A percentile compares a stretch with the other conserved stretches of the same genome.
These are phyloP conservation scores for Pluteus cervinus DNA, from an alignment of 768 basidiomycete species.

Conservation along the genomic window DNA sequence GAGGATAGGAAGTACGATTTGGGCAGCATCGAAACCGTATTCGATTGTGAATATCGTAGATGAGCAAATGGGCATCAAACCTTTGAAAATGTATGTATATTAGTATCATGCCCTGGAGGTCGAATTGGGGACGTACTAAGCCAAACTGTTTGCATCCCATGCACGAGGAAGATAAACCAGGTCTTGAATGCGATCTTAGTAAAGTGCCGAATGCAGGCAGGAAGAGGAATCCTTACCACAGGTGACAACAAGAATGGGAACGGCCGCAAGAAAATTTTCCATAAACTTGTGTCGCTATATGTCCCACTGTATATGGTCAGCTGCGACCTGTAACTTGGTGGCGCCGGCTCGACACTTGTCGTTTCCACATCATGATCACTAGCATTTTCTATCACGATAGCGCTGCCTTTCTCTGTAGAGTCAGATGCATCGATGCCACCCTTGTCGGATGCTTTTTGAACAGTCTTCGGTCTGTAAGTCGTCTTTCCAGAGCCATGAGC, in stretches of 20 bases:
- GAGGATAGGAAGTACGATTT: slow-evolving; percentile 23
- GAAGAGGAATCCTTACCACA: slow-evolving; percentile 21
- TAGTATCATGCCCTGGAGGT: neutral
- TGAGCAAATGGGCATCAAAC: slow-evolving; percentile 36
- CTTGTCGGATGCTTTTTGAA: slow-evolving; percentile 9
- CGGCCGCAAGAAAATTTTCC: slow-evolving; percentile 32
- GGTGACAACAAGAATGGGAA: slow-evolving; percentile 38
- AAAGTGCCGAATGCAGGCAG: neutral
- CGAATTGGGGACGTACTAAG: slow-evolving; percentile 22
- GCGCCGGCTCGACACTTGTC: slow-evolving; percentile 7
- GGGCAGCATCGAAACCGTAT: slow-evolving; percentile 33
- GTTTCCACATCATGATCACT: no score
- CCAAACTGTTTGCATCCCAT: slow-evolving; percentile 40
- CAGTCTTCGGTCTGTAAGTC: no score
- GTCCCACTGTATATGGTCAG: slow-evolving; percentile 31
- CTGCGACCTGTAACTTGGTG: slow-evolving; percentile 25
- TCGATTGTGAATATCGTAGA: slow-evolving; percentile 39
- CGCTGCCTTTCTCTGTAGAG: no score
- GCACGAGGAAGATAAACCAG: slow-evolving; percentile 30
- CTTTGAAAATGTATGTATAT: slow-evolving; percentile 12
- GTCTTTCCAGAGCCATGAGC: no score
- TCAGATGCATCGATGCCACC: slow-evolving; percentile 13
- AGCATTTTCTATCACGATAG: no score
- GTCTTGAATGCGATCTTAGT: slow-evolving; percentile 16
- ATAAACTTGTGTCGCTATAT: slow-evolving; percentile 26